These are phyloP conservation scores for Lojkania enalia DNA, from an alignment of 2,329 filamentous ascomycete species.

Conservation along the genomic window DNA sequence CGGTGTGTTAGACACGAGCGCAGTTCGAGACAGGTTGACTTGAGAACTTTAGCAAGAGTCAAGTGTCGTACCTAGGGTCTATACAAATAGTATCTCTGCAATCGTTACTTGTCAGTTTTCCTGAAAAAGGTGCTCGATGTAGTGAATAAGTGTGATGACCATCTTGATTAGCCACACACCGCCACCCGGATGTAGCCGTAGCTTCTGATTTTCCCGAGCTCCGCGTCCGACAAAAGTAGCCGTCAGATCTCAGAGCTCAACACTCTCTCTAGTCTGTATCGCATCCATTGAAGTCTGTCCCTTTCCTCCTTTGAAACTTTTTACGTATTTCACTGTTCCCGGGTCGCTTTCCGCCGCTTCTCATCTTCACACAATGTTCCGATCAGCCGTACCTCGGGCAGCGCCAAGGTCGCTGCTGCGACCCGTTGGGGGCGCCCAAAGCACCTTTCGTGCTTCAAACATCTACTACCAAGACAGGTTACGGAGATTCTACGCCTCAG, in stretches of 20 bases:
- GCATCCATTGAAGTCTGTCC: constrained; percentile 44
- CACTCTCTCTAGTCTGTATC: constrained; percentile 41
- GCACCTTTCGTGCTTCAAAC: constrained; percentile 45
- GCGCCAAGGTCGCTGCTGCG: constrained; percentile 48
- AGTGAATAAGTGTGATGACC: no score
- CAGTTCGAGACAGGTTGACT: no score
- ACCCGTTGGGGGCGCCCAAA: constrained; percentile 34
- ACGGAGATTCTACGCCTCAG: constrained; percentile 61
- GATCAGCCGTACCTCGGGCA: constrained; percentile 55
- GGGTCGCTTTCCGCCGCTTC: constrained; percentile 34
- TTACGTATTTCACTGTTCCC: no score
- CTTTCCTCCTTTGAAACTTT: no score
- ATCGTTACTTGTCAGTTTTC: no score
- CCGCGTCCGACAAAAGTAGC: constrained; percentile 22
- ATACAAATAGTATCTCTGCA: no score
- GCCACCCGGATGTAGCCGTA: no score
- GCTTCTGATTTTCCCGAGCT: constrained; percentile 27
- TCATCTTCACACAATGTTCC: constrained; percentile 53
- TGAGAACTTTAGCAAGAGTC: no score
- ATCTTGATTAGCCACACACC: no score
- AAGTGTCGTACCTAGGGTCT: no score
- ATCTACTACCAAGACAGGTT: constrained; percentile 55
- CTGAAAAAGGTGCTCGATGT: no score
- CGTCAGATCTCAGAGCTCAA: constrained; percentile 28
- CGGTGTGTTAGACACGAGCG: no score